Evolutionary conservation across 164 flowering plant species (phyloP).

Genomic region (Litsea cubeba): DNA sequence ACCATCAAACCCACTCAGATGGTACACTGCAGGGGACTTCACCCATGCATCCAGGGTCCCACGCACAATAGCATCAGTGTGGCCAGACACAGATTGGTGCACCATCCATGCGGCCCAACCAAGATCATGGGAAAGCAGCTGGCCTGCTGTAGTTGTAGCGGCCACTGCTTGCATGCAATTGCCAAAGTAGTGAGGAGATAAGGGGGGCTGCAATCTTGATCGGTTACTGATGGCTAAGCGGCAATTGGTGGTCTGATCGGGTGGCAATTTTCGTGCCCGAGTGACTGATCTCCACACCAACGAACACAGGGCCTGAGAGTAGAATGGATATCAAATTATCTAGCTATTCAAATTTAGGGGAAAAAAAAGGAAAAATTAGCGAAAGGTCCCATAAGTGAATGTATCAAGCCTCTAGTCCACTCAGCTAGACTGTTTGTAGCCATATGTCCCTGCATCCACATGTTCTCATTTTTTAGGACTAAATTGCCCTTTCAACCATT

Average conservation of each 20-base stretch:
- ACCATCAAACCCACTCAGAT: constrained; percentile 59
- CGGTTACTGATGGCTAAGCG: constrained; percentile 30
- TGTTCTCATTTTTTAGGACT: too few species aligned
- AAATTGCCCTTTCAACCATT: too few species aligned
- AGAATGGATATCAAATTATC: too few species aligned
- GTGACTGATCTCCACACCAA: constrained; percentile 12
- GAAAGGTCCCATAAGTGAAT: too few species aligned
- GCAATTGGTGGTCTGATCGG: constrained; percentile 30
- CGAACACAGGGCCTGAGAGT: constrained; percentile 10
- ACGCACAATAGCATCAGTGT: constrained; percentile 41
- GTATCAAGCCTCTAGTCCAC: too few species aligned
- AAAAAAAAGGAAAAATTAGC: too few species aligned
- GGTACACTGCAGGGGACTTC: constrained; percentile 50
- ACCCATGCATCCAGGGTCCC: constrained; percentile 48
- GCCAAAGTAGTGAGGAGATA: constrained; percentile 41
- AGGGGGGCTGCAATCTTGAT: constrained; percentile 32
- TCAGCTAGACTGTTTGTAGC: too few species aligned
- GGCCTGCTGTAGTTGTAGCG: constrained; percentile 34
- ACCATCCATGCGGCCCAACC: constrained; percentile 66
- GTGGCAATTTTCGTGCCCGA: constrained; percentile 21
- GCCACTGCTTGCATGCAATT: constrained; percentile 22
- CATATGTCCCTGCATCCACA: too few species aligned
- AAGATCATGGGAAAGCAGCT: constrained; percentile 41
- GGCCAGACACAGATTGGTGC: constrained; percentile 43
- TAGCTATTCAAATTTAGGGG: too few species aligned